Conservation (phyloP, 139 green algal genomes). For the Pleodorina starrii region DNA sequence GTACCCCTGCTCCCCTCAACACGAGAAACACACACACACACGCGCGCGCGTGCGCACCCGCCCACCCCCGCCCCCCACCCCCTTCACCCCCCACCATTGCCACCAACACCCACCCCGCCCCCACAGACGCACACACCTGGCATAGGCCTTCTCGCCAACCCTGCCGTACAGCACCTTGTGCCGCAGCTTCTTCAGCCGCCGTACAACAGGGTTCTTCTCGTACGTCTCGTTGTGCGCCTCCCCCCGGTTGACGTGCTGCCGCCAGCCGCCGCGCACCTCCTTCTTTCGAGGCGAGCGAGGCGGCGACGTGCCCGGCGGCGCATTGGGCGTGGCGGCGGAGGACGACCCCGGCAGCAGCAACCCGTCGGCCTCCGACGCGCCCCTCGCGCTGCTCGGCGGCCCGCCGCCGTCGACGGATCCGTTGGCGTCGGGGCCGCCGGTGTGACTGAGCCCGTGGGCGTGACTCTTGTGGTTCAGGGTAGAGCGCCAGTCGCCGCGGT, state of each 20-base stretch:
- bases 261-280: slow-evolving; percentile 9
- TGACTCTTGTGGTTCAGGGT: slow-evolving; percentile 7
- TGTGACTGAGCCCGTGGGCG: background rate
- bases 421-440: background rate
- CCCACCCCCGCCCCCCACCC: no score
- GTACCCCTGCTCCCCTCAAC: no score
- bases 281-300: slow-evolving; percentile 9
- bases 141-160: slow-evolving; percentile 36
- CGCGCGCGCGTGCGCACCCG: no score
- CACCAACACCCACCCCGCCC: no score
- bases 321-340: background rate
- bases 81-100: no score
- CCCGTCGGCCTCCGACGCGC: background rate
- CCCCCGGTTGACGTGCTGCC: background rate
- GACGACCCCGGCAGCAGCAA: background rate
- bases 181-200: slow-evolving; percentile 43
- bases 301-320: background rate
- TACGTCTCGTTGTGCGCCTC: background rate
- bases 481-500: background rate
- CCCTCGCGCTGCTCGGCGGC: background rate
- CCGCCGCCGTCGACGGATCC: background rate
- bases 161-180: slow-evolving; percentile 44
- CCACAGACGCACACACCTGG: slow-evolving; percentile 9
- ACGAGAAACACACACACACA: no score
- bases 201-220: slow-evolving; percentile 30